These are phyloP conservation scores for Nicotiana noctiflora DNA, from an alignment of 257 asterid genomes.

Conservation along the genomic window DNA sequence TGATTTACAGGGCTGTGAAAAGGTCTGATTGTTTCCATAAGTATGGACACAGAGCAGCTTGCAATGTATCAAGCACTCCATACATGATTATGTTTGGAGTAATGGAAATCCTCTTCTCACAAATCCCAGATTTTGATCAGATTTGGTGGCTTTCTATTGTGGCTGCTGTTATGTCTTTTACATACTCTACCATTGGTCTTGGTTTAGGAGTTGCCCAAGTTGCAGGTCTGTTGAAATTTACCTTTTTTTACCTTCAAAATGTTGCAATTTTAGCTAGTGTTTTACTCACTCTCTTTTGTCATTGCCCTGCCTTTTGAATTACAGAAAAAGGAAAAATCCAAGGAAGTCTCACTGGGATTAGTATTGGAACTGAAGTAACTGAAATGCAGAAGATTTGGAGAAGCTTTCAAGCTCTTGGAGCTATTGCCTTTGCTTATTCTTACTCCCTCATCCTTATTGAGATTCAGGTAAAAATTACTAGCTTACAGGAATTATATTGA, in stretches of 20 bases:
- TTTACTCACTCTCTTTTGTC: neutral
- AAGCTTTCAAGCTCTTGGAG: slow-evolving; percentile 30
- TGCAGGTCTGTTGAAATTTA: slow-evolving; percentile 26
- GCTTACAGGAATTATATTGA: too few species aligned
- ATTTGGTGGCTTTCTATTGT: slow-evolving; percentile 70
- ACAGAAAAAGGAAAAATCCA: slow-evolving; percentile 17
- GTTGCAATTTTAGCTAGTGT: neutral
- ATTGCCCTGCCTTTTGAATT: neutral
- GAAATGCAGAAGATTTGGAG: slow-evolving; percentile 25
- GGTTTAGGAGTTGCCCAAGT: slow-evolving; percentile 62
- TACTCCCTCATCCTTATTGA: slow-evolving; percentile 27
- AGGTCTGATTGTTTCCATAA: slow-evolving; percentile 56
- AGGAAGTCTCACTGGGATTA: slow-evolving; percentile 29
- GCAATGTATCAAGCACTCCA: slow-evolving; percentile 52
- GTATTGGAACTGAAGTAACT: slow-evolving; percentile 15
- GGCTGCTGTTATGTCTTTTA: slow-evolving; percentile 73
- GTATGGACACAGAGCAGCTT: slow-evolving; percentile 44
- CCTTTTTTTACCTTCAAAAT: neutral
- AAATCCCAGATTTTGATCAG: slow-evolving; percentile 72
- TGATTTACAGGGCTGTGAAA: slow-evolving; percentile 43
- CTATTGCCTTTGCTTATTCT: slow-evolving; percentile 31
- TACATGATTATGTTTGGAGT: slow-evolving; percentile 68
- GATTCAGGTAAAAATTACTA: slow-evolving; percentile 17
- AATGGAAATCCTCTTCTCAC: slow-evolving; percentile 44
- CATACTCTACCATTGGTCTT: slow-evolving; percentile 59